Percentiles rank a stretch among this genome's conserved stretches.
These are phyloP conservation scores for Trichosporon sp. DNA, from an alignment of 1,284 basidiomycete species.

Conservation along the genomic window DNA sequence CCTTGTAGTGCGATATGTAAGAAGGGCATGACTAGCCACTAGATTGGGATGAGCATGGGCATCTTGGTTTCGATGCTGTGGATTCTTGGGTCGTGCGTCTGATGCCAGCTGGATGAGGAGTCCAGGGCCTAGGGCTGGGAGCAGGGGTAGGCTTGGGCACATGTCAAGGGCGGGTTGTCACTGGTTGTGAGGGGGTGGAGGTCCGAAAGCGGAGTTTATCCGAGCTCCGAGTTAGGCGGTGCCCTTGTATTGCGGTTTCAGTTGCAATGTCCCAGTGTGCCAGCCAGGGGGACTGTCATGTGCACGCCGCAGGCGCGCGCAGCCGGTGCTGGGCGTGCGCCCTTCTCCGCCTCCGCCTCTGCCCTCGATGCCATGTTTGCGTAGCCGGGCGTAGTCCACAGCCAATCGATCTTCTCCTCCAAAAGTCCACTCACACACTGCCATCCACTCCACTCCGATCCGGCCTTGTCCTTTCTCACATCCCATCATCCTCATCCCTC, in stretches of 20 bases:
- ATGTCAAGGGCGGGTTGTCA: neutral
- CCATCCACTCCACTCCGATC: neutral
- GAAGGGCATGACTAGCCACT: no score
- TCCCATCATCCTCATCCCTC: neutral
- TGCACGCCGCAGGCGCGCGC: neutral
- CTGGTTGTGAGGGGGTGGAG: neutral
- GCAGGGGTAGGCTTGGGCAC: constrained; percentile 1
- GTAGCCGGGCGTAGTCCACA: neutral
- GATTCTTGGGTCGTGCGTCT: no score
- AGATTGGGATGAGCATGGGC: neutral
- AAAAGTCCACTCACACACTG: neutral
- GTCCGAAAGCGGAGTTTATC: constrained; percentile 10
- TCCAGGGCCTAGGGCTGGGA: neutral
- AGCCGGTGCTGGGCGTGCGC: no score
- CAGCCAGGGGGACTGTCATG: neutral
- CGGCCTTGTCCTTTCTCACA: neutral
- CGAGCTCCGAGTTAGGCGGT: constrained; percentile 13
- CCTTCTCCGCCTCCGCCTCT: no score
- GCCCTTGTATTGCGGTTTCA: neutral
- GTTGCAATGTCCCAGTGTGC: no score
- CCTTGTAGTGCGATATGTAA: neutral
- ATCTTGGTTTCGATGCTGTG: no score
- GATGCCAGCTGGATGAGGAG: neutral
- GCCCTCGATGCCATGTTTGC: neutral
- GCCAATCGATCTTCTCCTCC: neutral